Conservation (phyloP, 192 early-diverging fungal genomes). For the Mortierella hygrophila region DNA sequence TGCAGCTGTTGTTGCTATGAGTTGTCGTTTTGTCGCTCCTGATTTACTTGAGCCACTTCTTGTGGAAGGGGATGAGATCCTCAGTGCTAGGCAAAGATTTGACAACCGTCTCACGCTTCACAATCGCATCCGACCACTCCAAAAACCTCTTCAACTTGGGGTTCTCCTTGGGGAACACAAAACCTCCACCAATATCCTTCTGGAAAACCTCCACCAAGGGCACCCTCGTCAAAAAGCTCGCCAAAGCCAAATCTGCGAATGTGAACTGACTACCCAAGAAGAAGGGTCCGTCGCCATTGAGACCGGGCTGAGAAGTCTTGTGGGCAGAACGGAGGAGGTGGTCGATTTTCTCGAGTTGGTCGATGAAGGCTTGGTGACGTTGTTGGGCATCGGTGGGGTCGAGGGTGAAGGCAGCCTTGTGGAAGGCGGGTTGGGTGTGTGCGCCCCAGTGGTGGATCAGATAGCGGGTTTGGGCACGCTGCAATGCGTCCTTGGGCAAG, state of each 20-base stretch:
- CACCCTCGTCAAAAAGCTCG: slow-evolving; percentile 55
- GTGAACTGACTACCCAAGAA: slow-evolving; percentile 58
- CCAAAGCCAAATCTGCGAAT: slow-evolving; percentile 60
- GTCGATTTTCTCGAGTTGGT: slow-evolving; percentile 35
- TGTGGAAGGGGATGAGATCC: slow-evolving; percentile 12
- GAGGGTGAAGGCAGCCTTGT: slow-evolving; percentile 19
- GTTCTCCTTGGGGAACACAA: slow-evolving; percentile 31
- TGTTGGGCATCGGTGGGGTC: slow-evolving; percentile 15
- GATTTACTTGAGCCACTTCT: slow-evolving; percentile 3
- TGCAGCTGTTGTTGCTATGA: too few species aligned
- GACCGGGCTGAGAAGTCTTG: slow-evolving; percentile 9
- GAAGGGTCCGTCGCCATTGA: slow-evolving; percentile 50
- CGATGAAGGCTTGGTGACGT: slow-evolving; percentile 30
- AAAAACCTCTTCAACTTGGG: slow-evolving; percentile 37
- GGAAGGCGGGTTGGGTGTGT: slow-evolving; percentile 24
- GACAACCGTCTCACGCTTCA: slow-evolving; percentile 16
- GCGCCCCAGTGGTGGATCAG: slow-evolving; percentile 57
- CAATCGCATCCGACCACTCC: slow-evolving; percentile 39
- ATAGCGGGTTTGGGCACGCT: slow-evolving; percentile 56
- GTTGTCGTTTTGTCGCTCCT: too few species aligned
- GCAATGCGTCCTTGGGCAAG: slow-evolving; percentile 54
- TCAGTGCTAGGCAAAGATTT: slow-evolving; percentile 12
- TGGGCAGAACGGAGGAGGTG: slow-evolving; percentile 15
- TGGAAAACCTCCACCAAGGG: slow-evolving; percentile 33
- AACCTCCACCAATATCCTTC: not conserved